phyloP scores from a whole-genome alignment of 73 alveolate species.

The Uronychia binucleata region DNA sequence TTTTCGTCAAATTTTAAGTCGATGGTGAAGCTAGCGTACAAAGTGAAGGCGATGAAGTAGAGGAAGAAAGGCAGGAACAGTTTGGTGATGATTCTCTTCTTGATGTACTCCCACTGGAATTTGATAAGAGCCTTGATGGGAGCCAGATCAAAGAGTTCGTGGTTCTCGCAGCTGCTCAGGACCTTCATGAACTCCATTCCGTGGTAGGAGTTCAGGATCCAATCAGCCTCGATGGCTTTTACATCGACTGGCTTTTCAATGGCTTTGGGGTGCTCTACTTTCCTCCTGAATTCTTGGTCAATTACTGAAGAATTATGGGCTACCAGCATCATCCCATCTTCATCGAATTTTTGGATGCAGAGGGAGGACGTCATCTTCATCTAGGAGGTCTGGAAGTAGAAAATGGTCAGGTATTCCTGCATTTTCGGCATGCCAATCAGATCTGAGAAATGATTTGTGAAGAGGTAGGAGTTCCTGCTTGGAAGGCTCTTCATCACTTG shows the following conservation, averaged over 20 bases:
- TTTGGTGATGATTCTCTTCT: conserved; percentile 6
- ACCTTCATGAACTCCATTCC: conserved; percentile 26
- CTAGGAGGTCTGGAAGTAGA: neutral
- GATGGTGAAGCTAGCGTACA: neutral
- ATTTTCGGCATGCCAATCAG: neutral
- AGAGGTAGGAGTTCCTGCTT: neutral
- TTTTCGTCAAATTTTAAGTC: neutral
- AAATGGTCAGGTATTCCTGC: neutral
- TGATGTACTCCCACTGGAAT: conserved; percentile 34
- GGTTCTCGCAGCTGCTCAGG: conserved; percentile 9
- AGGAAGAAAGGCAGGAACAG: conserved; percentile 43
- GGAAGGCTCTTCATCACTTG: neutral
- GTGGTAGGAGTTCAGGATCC: conserved; percentile 6
- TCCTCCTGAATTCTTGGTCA: conserved; percentile 14
- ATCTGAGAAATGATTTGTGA: neutral
- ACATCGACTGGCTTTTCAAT: conserved; percentile 12
- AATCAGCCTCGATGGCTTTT: conserved; percentile 27
- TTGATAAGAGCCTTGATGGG: conserved; percentile 23
- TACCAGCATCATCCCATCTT: neutral
- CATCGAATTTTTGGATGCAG: neutral
- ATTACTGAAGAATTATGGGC: neutral
- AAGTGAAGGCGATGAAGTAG: conserved; percentile 11
- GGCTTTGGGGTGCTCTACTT: neutral
- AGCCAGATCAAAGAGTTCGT: conserved; percentile 14
- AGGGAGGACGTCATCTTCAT: neutral